A percentile compares a stretch with the other conserved stretches of the same genome.
Evolutionary conservation across 2,329 filamentous ascomycete species (phyloP).

Genomic region (Pleurostoma richardsiae): DNA sequence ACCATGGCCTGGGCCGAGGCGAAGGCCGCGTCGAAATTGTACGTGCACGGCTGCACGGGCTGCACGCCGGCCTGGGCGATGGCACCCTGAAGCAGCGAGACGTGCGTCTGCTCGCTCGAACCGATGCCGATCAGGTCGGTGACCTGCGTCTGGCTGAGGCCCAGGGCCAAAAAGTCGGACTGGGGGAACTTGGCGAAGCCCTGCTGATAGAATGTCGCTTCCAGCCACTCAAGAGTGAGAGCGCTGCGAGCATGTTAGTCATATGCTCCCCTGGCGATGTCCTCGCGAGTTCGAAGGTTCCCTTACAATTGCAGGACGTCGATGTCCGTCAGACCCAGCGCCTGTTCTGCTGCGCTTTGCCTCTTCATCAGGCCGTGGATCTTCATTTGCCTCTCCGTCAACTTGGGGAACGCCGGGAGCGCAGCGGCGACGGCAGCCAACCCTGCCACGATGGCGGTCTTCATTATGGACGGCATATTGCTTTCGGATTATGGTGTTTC

Average conservation of each 20-base stretch:
- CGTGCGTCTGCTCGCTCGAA: conserved; percentile 58
- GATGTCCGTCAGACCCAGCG: conserved; percentile 42
- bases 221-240: conserved; percentile 70
- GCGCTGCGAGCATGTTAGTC: conserved; percentile 39
- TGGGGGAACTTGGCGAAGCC: conserved; percentile 64
- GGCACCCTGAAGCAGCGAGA: conserved; percentile 52
- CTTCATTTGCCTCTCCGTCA: conserved; percentile 37
- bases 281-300: background rate
- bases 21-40: conserved; percentile 59
- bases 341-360: conserved; percentile 42
- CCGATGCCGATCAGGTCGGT: conserved; percentile 58
- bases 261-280: background rate
- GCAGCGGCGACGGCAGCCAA: conserved; percentile 41
- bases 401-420: conserved; percentile 36
- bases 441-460: conserved; percentile 35
- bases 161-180: conserved; percentile 59
- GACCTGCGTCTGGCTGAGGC: conserved; percentile 49
- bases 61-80: conserved; percentile 58
- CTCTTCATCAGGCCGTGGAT: conserved; percentile 43
- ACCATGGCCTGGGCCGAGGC: conserved; percentile 64
- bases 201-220: conserved; percentile 66
- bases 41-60: conserved; percentile 65
- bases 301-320: conserved; percentile 57
- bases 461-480: conserved; percentile 43
- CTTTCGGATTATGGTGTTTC: conserved; percentile 7